These are phyloP conservation scores for Pichia sp. DNA, from an alignment of 1,139 yeast species.

Conservation along the genomic window DNA sequence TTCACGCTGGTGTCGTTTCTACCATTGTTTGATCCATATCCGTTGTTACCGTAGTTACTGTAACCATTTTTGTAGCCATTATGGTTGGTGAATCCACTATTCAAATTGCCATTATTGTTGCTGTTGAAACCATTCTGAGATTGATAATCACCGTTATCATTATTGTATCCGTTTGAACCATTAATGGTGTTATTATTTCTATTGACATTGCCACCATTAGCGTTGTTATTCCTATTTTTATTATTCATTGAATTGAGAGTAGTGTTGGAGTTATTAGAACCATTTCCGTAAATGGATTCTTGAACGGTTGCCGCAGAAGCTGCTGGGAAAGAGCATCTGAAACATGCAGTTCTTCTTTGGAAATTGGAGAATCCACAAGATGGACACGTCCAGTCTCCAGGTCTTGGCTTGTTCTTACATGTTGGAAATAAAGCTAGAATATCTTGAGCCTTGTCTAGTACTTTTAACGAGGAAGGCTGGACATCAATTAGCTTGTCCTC, in stretches of 20 bases:
- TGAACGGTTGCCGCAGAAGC: conserved; percentile 61
- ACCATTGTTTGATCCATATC: conserved; percentile 7
- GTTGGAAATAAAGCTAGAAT: conserved; percentile 81
- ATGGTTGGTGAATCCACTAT: conserved; percentile 4
- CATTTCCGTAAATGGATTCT: conserved; percentile 35
- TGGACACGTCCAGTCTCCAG: conserved; percentile 98
- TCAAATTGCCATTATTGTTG: conserved; percentile 14
- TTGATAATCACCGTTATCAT: conserved; percentile 10
- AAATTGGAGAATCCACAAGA: conserved; percentile 93
- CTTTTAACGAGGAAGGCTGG: conserved; percentile 74
- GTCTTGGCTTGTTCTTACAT: conserved; percentile 84
- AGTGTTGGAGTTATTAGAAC: conserved; percentile 4
- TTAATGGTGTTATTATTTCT: conserved; percentile 3
- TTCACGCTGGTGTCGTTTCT: not conserved
- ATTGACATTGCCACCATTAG: conserved; percentile 1
- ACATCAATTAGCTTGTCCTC: conserved; percentile 76
- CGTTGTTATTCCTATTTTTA: conserved; percentile 7
- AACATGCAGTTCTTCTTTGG: conserved; percentile 91
- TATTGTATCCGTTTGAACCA: conserved; percentile 4
- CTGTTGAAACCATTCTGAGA: not conserved
- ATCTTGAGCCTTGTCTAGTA: conserved; percentile 76
- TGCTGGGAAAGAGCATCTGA: conserved; percentile 89
- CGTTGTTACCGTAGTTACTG: conserved; percentile 5
- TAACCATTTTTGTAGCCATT: not conserved
- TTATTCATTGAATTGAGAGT: conserved; percentile 9